Conservation (phyloP, 2,329 filamentous ascomycete genomes). For the Monosporascus sp. region DNA sequence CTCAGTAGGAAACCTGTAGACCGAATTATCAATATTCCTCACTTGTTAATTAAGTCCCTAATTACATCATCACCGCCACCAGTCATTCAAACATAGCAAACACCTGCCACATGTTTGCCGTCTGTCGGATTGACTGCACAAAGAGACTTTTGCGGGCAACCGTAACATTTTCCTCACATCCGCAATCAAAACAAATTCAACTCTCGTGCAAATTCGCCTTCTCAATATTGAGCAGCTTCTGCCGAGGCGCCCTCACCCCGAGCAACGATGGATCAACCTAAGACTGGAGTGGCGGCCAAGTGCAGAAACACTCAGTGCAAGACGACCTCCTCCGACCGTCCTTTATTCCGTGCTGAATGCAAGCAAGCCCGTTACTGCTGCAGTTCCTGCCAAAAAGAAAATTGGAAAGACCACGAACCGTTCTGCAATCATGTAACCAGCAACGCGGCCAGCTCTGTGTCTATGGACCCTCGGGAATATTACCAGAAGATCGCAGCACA, state of each 20-base stretch:
- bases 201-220: background rate
- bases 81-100: too few relatives aligned
- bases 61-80: too few relatives aligned
- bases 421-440: conserved; percentile 10
- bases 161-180: too few relatives aligned
- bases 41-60: too few relatives aligned
- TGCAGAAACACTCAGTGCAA: conserved; percentile 5
- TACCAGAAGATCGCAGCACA: conserved; percentile 6
- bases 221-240: background rate
- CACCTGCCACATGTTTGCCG: too few relatives aligned
- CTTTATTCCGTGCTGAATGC: conserved; percentile 12
- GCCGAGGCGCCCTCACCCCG: background rate
- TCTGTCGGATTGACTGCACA: too few relatives aligned
- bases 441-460: conserved; percentile 2
- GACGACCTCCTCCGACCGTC: conserved; percentile 1
- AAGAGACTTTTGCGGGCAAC: too few relatives aligned
- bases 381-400: conserved; percentile 16
- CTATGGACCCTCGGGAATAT: conserved; percentile 3
- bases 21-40: too few relatives aligned
- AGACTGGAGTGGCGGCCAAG: background rate
- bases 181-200: too few relatives aligned
- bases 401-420: conserved; percentile 20
- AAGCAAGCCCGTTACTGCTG: conserved; percentile 17
- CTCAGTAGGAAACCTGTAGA: too few relatives aligned
- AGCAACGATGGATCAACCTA: background rate